phyloP scores from a whole-genome alignment of 176 grass and related monocot genomes.

The Tillandsia leiboldiana region DNA sequence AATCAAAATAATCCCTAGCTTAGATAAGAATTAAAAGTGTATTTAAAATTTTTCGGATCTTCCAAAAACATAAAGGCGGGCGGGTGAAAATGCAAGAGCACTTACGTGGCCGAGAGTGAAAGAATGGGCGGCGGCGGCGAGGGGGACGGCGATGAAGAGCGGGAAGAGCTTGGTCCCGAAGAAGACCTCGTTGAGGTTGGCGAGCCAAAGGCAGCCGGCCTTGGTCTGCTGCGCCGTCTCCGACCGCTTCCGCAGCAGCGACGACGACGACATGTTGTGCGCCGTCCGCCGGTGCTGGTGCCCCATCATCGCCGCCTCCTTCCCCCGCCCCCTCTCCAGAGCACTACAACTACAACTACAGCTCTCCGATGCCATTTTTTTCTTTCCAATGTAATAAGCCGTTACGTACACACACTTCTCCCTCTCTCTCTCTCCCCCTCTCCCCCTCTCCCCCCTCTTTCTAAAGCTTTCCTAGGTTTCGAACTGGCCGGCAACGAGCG shows the following conservation, averaged over 20 bases:
- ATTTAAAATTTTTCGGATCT: too few relatives aligned
- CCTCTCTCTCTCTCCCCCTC: not conserved
- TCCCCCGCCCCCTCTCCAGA: not conserved
- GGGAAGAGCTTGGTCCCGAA: conserved; percentile 54
- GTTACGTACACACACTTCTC: not conserved
- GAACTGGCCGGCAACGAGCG: too few relatives aligned
- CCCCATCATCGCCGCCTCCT: not conserved
- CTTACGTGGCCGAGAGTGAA: conserved; percentile 30
- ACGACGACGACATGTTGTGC: conserved; percentile 11
- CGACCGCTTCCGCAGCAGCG: not conserved
- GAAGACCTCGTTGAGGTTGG: conserved; percentile 44
- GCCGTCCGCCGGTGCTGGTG: not conserved
- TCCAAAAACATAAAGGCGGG: too few relatives aligned
- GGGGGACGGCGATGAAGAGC: conserved; percentile 47
- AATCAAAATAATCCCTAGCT: too few relatives aligned
- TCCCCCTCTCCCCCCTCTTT: not conserved
- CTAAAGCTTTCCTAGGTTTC: not conserved
- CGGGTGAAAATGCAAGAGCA: not conserved
- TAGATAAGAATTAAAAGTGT: too few relatives aligned
- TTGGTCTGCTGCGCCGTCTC: not conserved
- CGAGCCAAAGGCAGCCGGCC: not conserved
- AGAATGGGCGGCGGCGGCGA: conserved; percentile 37
- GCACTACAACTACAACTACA: not conserved
- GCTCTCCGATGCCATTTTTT: not conserved
- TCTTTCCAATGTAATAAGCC: not conserved